Percentiles rank a stretch among this genome's conserved stretches.
These are phyloP conservation scores for Phytopythium chamaehyphon DNA, from an alignment of 352 stramenopile genomes.

Conservation along the genomic window DNA sequence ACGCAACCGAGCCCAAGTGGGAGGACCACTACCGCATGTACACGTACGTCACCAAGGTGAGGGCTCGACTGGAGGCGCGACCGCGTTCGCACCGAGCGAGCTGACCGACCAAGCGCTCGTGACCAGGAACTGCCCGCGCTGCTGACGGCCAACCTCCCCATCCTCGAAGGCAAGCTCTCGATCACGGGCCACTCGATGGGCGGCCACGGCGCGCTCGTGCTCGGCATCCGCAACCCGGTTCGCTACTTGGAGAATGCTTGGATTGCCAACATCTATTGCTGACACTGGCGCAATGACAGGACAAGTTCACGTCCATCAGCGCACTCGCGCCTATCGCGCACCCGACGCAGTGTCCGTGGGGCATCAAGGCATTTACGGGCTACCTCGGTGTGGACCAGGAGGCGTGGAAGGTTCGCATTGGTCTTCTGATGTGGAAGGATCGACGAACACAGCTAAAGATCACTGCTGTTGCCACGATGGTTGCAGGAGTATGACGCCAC, in stretches of 20 bases:
- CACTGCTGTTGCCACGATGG: too few species aligned
- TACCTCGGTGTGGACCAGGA: constrained; percentile 94
- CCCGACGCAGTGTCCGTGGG: constrained; percentile 96
- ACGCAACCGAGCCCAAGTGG: constrained; percentile 94
- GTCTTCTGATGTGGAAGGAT: not conserved
- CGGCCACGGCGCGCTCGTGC: constrained; percentile 95
- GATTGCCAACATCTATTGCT: constrained; percentile 1
- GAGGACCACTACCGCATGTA: constrained; percentile 97
- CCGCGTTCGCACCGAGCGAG: too few species aligned
- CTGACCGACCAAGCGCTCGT: too few species aligned
- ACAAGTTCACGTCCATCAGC: constrained; percentile 91
- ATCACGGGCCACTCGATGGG: constrained; percentile 98
- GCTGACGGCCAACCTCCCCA: constrained; percentile 83
- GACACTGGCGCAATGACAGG: constrained; percentile 17
- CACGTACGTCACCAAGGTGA: constrained; percentile 90
- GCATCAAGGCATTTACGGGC: constrained; percentile 96
- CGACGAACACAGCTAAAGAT: not conserved
- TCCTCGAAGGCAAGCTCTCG: constrained; percentile 77
- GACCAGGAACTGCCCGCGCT: constrained; percentile 88
- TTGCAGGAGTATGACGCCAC: constrained; percentile 88
- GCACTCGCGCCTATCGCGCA: constrained; percentile 97
- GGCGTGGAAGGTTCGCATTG: constrained; percentile 49
- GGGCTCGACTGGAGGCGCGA: too few species aligned
- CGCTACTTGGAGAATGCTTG: constrained; percentile 3
- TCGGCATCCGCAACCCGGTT: constrained; percentile 89